Base-by-base conservation (phyloP, 805 yeast genomes). In the Candida vaughaniae region DNA sequence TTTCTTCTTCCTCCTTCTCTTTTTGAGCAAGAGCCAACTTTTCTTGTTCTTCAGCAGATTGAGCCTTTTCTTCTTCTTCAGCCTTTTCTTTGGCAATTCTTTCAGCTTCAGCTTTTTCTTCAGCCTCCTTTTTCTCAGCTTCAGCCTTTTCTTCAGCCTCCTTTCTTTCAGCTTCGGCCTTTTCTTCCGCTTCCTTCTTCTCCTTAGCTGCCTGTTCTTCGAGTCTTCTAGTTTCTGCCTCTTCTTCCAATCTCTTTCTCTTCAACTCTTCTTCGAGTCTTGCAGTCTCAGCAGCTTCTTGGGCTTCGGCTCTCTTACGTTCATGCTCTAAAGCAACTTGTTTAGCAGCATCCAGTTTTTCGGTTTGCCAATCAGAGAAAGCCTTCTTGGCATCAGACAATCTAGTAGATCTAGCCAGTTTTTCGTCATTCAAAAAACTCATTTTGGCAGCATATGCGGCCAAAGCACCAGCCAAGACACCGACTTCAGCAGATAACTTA, bases 371-470 rank as follows among this genome's bases (percentile, higher is more conserved):
- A 15, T 54, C 55, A 18, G 47, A 38, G 35, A 52, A 58, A 31
- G 72, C 56, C 29, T 66, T 52, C 45, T 66, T 58, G 14, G 80
- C 80, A 6, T 59, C 65, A 15, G 45, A 48, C 38, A 71, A 63
- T 46, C 73, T 63, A 1, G 42, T 34, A 3, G 49, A 47, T 38
- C 75, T 59, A 18, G 44, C 50, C 25, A 60, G 65, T 47, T 66
- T 69, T 25, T 66, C 77, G 25, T 58, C 36, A 27, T 55, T 54
- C 48, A 75, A 60, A 22, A 55, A 41, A 10, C 57, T 47, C 41
- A 75, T 58, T 44, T 71, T 71, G 20, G 74, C 59, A 17, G 68
- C 57, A 49, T 71, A 77, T 2, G 73, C 69, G 29, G 64, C 66
- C 16, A 75, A 62, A 32, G 69, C 62, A 7, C 62, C 55, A 25